Evolutionary conservation across 2,329 filamentous ascomycete genomes (phyloP).

Genomic region (Fusarium agapanthi): DNA sequence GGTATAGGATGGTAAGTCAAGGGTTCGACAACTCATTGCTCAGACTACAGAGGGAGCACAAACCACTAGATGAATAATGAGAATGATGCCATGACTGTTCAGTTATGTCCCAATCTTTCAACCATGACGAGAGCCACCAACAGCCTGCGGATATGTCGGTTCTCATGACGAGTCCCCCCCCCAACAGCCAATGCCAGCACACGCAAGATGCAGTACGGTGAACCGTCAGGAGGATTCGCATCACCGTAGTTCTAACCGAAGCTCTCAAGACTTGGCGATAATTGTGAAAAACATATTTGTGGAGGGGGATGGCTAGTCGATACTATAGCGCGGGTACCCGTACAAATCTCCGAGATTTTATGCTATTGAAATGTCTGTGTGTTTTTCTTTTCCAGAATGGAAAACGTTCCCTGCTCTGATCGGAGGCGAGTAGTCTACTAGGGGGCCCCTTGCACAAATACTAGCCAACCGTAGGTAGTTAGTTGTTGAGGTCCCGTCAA

Average conservation of each 20-base stretch:
- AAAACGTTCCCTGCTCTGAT: slow-evolving; percentile 24
- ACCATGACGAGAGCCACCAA: background rate
- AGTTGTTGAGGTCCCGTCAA: background rate
- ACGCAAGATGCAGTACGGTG: slow-evolving; percentile 18
- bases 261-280: background rate
- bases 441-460: background rate
- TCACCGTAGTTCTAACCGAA: background rate
- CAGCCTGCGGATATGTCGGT: background rate
- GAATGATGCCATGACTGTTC: background rate
- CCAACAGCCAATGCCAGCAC: background rate
- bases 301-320: background rate
- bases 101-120: background rate
- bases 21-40: background rate
- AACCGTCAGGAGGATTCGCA: slow-evolving; percentile 9
- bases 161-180: slow-evolving; percentile 18
- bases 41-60: background rate
- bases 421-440: background rate
- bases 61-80: background rate
- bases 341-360: slow-evolving; percentile 27
- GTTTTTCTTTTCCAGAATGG: background rate
- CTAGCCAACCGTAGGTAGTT: too few relatives aligned
- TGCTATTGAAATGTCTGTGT: slow-evolving; percentile 4
- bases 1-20: background rate
- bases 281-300: background rate
- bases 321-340: background rate